These are phyloP conservation scores for Tricholoma hemisulphureum DNA, from an alignment of 768 basidiomycete genomes.

Conservation along the genomic window DNA sequence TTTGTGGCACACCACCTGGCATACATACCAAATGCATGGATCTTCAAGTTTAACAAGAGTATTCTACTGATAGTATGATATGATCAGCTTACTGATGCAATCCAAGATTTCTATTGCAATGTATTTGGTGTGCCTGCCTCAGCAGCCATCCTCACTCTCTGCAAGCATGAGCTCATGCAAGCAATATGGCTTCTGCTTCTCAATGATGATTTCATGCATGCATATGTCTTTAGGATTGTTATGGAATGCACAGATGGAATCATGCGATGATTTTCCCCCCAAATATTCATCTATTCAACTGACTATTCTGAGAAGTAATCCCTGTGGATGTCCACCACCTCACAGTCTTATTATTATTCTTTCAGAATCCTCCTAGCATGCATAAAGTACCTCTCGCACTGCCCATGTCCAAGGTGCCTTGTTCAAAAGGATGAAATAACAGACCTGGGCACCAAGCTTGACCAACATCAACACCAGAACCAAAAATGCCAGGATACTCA, in stretches of 20 bases:
- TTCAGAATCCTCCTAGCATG: neutral
- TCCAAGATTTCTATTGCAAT: conserved; percentile 24
- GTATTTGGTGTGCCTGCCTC: conserved; percentile 11
- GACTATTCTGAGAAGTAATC: conserved; percentile 39
- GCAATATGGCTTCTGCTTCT: conserved; percentile 27
- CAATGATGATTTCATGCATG: conserved; percentile 27
- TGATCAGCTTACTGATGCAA: conserved; percentile 28
- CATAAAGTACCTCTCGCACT: neutral
- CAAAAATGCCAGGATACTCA: neutral
- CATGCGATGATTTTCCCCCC: conserved; percentile 26
- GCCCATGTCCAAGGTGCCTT: neutral
- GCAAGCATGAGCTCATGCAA: no score
- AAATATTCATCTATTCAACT: conserved; percentile 34
- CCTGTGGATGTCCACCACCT: no score
- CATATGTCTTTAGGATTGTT: conserved; percentile 27
- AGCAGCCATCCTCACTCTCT: conserved; percentile 26
- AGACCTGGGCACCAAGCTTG: neutral
- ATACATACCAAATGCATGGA: conserved; percentile 35
- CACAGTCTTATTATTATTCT: no score
- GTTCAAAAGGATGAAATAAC: neutral
- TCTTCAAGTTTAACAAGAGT: no score
- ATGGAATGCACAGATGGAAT: no score
- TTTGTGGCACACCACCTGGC: no score
- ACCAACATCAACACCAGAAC: neutral
- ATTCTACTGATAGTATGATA: no score